A percentile compares a stretch with the other conserved stretches of the same genome.
phyloP scores from a whole-genome alignment of 129 eudicot species.

The Flaveria trinervia region DNA sequence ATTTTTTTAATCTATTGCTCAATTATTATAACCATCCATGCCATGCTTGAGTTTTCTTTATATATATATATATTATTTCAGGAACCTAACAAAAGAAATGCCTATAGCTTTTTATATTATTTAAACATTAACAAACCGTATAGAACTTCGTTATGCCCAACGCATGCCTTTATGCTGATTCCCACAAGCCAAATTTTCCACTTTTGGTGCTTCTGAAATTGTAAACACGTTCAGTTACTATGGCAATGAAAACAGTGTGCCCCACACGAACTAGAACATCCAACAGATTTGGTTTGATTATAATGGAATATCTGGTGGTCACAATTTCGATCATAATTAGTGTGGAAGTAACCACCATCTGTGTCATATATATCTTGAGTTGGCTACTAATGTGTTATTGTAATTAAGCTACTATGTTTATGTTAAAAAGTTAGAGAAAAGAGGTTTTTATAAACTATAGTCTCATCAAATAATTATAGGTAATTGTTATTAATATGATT shows the following conservation, averaged over 20 bases:
- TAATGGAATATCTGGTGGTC: too few species aligned
- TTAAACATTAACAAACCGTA: slow-evolving; percentile 1
- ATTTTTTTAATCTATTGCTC: not conserved
- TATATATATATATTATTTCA: not conserved
- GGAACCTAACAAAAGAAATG: slow-evolving; percentile 19
- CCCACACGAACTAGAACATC: not conserved
- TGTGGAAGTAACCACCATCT: not conserved
- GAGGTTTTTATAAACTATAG: too few species aligned
- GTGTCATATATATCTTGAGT: not conserved
- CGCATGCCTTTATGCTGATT: not conserved
- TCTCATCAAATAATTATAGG: too few species aligned
- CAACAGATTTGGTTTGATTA: too few species aligned
- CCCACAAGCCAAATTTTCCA: not conserved
- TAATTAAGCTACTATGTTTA: too few species aligned
- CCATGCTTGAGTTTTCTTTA: not conserved
- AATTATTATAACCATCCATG: not conserved
- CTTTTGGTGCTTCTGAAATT: not conserved
- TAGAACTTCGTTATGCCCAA: not conserved
- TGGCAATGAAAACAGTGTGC: not conserved
- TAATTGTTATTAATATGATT: too few species aligned
- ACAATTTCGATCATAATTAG: not conserved
- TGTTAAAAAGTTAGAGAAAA: too few species aligned
- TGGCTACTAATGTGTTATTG: not conserved
- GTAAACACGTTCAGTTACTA: not conserved
- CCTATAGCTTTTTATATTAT: slow-evolving; percentile 9